Conservation (phyloP, 1,139 yeast species). For the Zygotorulaspora mrakii region DNA sequence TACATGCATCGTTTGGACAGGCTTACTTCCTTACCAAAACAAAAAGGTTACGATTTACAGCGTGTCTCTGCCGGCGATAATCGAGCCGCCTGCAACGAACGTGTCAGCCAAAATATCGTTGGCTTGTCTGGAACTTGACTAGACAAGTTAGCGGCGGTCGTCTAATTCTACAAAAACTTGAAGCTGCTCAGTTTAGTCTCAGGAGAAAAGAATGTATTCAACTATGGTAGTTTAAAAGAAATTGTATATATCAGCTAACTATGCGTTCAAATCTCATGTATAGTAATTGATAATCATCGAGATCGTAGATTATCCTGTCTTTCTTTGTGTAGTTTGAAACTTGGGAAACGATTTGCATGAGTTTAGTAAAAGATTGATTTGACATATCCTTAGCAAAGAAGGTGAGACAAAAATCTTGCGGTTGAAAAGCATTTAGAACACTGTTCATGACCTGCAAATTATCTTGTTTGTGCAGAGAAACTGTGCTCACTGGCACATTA, state of each 20-base stretch:
- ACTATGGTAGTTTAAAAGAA: not conserved
- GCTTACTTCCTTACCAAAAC: too few relatives aligned
- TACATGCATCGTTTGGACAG: too few relatives aligned
- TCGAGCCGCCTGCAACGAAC: too few relatives aligned
- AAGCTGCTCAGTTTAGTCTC: too few relatives aligned
- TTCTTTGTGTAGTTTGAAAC: slow-evolving; percentile 57
- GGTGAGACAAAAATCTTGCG: slow-evolving; percentile 73
- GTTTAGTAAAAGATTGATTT: slow-evolving; percentile 41
- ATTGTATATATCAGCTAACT: not conserved
- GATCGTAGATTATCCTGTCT: slow-evolving; percentile 70
- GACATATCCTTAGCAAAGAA: slow-evolving; percentile 40
- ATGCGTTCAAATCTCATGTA: slow-evolving; percentile 37
- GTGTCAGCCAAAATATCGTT: too few relatives aligned
- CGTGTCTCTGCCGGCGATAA: too few relatives aligned
- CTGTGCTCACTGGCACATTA: slow-evolving; percentile 51
- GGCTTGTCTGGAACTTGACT: too few relatives aligned
- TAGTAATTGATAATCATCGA: slow-evolving; percentile 51
- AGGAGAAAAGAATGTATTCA: too few relatives aligned
- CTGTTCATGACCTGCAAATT: slow-evolving; percentile 52
- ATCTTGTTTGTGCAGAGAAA: slow-evolving; percentile 34
- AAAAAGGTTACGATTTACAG: too few relatives aligned
- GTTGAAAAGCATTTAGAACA: slow-evolving; percentile 64
- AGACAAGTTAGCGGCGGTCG: too few relatives aligned
- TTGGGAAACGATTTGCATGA: slow-evolving; percentile 32
- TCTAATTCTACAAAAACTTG: too few relatives aligned